These are phyloP conservation scores for Jackrogersella multiformis DNA, from an alignment of 495 filamentous ascomycete species.

Conservation along the genomic window DNA sequence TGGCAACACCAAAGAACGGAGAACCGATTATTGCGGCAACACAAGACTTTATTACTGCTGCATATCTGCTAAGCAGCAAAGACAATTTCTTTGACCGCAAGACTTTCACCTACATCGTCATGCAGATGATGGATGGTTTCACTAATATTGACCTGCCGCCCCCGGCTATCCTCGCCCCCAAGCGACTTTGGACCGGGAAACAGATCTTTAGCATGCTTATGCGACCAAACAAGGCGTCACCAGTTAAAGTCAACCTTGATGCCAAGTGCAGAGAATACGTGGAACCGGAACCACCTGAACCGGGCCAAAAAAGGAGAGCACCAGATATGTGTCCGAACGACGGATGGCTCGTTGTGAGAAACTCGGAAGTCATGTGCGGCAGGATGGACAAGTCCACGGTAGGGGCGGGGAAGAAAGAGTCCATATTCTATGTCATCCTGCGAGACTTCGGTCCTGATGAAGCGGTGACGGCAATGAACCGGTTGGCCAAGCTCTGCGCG, in stretches of 20 bases:
- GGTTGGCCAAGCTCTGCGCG: conserved; percentile 88
- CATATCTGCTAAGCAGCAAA: conserved; percentile 91
- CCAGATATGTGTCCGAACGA: conserved; percentile 87
- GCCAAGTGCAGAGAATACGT: conserved; percentile 88
- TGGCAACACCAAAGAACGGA: conserved; percentile 95
- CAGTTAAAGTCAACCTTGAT: conserved; percentile 89
- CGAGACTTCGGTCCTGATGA: conserved; percentile 91
- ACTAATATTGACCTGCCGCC: conserved; percentile 84
- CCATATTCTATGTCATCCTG: conserved; percentile 94
- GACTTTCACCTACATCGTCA: conserved; percentile 86
- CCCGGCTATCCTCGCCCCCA: conserved; percentile 84
- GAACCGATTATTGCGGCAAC: conserved; percentile 98
- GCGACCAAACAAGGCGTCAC: conserved; percentile 83
- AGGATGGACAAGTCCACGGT: conserved; percentile 97
- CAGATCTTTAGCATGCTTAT: conserved; percentile 96
- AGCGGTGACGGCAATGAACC: conserved; percentile 92
- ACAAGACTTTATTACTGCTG: conserved; percentile 97
- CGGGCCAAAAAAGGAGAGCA: conserved; percentile 51
- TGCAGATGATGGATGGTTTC: conserved; percentile 90
- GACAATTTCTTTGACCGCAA: conserved; percentile 90
- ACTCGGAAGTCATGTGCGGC: conserved; percentile 98
- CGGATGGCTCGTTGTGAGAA: conserved; percentile 87
- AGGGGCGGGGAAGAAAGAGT: conserved; percentile 96
- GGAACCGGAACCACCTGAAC: conserved; percentile 47
- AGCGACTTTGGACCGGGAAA: conserved; percentile 95